Evolutionary conservation across 352 stramenopile species (phyloP), one percentile per base, ranked within the genome.

Genomic region (Blastocystis hominis): DNA sequence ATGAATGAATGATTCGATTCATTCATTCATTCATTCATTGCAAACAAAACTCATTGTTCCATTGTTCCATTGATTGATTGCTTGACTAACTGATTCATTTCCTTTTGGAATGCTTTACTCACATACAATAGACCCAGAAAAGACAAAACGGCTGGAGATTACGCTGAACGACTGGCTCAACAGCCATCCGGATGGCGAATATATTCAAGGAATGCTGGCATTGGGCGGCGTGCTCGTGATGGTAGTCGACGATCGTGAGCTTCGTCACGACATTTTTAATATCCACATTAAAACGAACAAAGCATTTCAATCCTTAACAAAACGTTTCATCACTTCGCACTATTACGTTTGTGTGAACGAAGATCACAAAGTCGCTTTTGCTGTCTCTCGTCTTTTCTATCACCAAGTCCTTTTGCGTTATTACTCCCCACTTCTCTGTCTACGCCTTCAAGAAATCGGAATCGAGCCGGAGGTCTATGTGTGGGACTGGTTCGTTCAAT

Each of bases 401-500:
- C 72, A 84, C 46, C 54, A 46, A n/a, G 36, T 47, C 4, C 50
- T 84, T 10, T 30, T 84, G 3, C 72, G 54, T 6, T 34, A 66
- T 0, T 84, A 53, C 36, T 84, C 72, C 0, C 72, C 72, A n/a
- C 20, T 44, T 46, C 54, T 84, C 17, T 84, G 47, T 47, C 17
- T 30, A 5, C 36, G 53, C 36, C 44, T 84, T 3, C 47, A 53
- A 46, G 47, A 63, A 47, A 36, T 84, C 6, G 17, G 47, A 20
- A 50, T 84, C 13, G 72, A 84, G 30, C n/a, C 72, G 0, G 72
- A 84, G 3, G 24, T 84, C 24, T 84, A 84, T 47, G 72, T 42
- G 54, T 84, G 72, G 72, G 72, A 84, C 24, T 84, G 72, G 72
- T 84, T 84, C n/a, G 40, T 64, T 4, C 72, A 84, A 30, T 34